phyloP scores from a whole-genome alignment of 176 grass and related monocot genomes.

The Pharus latifolius region DNA sequence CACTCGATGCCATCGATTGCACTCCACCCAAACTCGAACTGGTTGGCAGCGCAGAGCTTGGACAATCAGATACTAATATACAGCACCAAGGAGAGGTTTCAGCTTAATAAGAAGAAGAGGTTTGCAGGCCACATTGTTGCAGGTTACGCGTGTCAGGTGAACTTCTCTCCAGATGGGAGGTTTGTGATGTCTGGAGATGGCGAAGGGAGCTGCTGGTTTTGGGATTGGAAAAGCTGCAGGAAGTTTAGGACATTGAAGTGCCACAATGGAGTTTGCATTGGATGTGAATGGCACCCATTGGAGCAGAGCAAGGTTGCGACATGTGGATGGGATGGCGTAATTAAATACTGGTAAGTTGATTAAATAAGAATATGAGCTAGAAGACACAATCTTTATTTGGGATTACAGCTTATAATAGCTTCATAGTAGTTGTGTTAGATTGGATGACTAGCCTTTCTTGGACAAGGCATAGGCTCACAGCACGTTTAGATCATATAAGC shows the following conservation, averaged over 20 bases:
- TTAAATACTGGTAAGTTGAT: constrained; percentile 91
- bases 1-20: constrained; percentile 95
- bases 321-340: constrained; percentile 96
- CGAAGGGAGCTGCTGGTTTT: constrained; percentile 96
- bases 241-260: constrained; percentile 83
- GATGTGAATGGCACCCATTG: constrained; percentile 94
- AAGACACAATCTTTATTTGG: not conserved
- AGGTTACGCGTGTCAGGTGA: constrained; percentile 97
- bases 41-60: constrained; percentile 92
- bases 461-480: too few relatives aligned
- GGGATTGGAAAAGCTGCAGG: constrained; percentile 98
- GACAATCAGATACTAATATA: constrained; percentile 99
- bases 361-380: not conserved
- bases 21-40: constrained; percentile 87
- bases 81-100: constrained; percentile 95
- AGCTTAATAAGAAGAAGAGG: constrained; percentile 98
- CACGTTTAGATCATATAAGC: too few relatives aligned
- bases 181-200: constrained; percentile 96
- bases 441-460: not conserved
- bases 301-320: constrained; percentile 98
- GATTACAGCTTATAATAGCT: not conserved
- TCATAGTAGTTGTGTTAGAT: not conserved
- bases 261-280: constrained; percentile 91
- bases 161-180: constrained; percentile 92
- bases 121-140: constrained; percentile 94